Base-by-base conservation (phyloP, 2,329 filamentous ascomycete species). In the Ceratocystis colombiana region DNA sequence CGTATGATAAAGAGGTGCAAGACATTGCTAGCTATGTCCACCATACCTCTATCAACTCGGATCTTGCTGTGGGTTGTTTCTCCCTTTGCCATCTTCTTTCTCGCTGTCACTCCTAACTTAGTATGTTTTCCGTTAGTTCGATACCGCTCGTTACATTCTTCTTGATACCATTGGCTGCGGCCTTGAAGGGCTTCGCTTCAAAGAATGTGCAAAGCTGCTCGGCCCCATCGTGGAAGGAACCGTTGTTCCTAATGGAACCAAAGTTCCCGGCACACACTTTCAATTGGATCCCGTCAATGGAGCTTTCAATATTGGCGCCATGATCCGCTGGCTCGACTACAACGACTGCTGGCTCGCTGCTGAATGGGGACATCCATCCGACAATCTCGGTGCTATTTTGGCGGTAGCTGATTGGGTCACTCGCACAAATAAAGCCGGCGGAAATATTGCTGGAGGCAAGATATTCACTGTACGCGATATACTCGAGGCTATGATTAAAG, bases 291-390 rank as follows among this genome's bases (percentile, higher is more conserved):
- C 94, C 48, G 86, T 97, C 75, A 93, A 93, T 73, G 94, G 88
- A 69, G 94, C 94, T 70, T 97, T 99, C 85, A 97, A 97, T 83
- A 97, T 99, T 72, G 94, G 94, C 72, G 89, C 94, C 73, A 96
- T 96, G 88, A 96, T 99, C 79, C 85, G 94, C 75, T 99, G 94
- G 94, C 85, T 99, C 73, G 94, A 99, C 80, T 99, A 97, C 84
- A 99, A 99, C 77, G 94, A 99, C 84, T 97, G 94, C 85, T 99
- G 93, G 94, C 83, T 97, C 70, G 94, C 93, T 57, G 94, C 94
- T 66, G 94, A 99, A 80, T 99, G 94, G 94, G 94, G 94, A 68
- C 94, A 99, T 78, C 94, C 94, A 69, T 96, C 92, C 3, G 94
- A 99, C 81, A 99, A 99, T 82, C 78, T 99, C 71, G 94, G 94